Percentiles rank a stretch among this genome's conserved stretches.
Evolutionary conservation across 768 basidiomycete species (phyloP).

Genomic region (Podaxis sp.): DNA sequence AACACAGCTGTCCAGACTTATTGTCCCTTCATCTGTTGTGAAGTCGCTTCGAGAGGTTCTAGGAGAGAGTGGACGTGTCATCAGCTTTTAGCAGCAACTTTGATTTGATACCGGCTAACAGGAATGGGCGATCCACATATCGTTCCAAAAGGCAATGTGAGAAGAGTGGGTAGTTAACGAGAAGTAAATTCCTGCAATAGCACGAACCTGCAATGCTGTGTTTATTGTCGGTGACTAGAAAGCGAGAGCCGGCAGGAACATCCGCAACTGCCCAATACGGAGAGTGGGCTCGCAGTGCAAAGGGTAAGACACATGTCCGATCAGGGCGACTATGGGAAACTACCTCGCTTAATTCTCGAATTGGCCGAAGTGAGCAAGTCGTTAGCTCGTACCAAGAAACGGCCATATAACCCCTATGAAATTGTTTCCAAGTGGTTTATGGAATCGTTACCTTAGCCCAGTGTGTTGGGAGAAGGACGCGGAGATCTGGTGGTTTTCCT

Average conservation of each 20-base stretch:
- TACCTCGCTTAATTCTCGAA: conserved; percentile 5
- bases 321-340: conserved; percentile 7
- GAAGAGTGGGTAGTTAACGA: neutral
- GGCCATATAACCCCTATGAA: neutral
- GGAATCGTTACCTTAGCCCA: conserved; percentile 10
- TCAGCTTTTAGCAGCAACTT: neutral
- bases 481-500: neutral
- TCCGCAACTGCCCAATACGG: neutral
- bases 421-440: neutral
- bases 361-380: neutral
- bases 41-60: neutral
- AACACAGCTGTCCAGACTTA: neutral
- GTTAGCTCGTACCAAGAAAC: neutral
- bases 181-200: neutral
- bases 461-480: neutral
- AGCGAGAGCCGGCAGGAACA: neutral
- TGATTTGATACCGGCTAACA: conserved; percentile 3
- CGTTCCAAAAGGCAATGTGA: neutral
- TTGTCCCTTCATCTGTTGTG: neutral
- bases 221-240: neutral
- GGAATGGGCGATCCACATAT: neutral
- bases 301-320: neutral
- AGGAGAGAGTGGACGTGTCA: neutral
- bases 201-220: neutral
- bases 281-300: neutral